Conservation (phyloP, 2,329 filamentous ascomycete genomes). For the Beauveria scarabaeidicola region DNA sequence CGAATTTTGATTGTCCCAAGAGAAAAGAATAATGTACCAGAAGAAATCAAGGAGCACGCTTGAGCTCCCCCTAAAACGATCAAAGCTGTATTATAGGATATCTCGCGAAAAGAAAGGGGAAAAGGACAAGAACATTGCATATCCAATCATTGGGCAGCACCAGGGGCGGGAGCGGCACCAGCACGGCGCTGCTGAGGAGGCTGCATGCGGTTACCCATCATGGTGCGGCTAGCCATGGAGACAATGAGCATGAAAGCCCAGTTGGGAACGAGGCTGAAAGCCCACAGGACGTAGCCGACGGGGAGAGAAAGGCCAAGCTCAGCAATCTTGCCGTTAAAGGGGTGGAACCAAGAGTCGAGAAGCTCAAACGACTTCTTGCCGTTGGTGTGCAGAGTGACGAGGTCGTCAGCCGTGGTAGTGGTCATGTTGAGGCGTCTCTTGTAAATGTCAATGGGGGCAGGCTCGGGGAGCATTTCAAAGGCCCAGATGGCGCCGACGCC, state of each 20-base stretch:
- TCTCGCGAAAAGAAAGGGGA: neutral
- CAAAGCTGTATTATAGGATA: slow-evolving; percentile 9
- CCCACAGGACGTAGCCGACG: slow-evolving; percentile 59
- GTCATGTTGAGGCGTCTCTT: slow-evolving; percentile 61
- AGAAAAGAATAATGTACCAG: slow-evolving; percentile 4
- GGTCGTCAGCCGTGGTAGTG: slow-evolving; percentile 54
- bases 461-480: slow-evolving; percentile 57
- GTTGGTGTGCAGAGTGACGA: slow-evolving; percentile 50
- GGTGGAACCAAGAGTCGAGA: slow-evolving; percentile 63
- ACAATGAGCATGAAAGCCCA: slow-evolving; percentile 73
- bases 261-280: slow-evolving; percentile 57
- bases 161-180: neutral
- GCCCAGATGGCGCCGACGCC: slow-evolving; percentile 58
- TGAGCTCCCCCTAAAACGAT: slow-evolving; percentile 5
- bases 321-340: slow-evolving; percentile 60
- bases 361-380: slow-evolving; percentile 39
- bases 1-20: slow-evolving; percentile 4
- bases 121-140: neutral
- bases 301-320: slow-evolving; percentile 55
- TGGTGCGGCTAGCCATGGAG: slow-evolving; percentile 61
- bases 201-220: slow-evolving; percentile 46
- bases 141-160: slow-evolving; percentile 6
- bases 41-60: slow-evolving; percentile 8
- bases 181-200: slow-evolving; percentile 9
- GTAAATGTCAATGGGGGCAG: slow-evolving; percentile 55